These are phyloP conservation scores for Murraya koenigii DNA, from an alignment of 345 rosid species.

Conservation along the genomic window DNA sequence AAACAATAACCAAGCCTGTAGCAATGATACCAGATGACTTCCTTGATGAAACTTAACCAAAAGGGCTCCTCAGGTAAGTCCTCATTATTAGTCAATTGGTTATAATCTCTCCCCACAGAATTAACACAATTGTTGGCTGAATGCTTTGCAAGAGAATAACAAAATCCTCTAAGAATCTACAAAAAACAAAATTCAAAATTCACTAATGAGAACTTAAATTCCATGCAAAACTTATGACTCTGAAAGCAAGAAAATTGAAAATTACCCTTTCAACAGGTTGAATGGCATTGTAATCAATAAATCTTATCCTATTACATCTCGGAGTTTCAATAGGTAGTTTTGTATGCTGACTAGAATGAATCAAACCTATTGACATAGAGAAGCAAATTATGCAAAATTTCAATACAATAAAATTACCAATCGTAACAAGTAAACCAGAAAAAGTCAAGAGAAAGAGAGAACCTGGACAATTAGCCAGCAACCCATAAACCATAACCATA, in stretches of 20 bases:
- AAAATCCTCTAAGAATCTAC: conserved; percentile 18
- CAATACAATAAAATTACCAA: background rate
- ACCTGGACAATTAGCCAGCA: conserved; percentile 31
- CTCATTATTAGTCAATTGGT: conserved; percentile 25
- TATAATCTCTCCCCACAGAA: conserved; percentile 22
- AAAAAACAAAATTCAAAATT: conserved; percentile 7
- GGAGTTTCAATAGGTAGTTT: conserved; percentile 11
- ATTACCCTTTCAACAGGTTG: conserved; percentile 15
- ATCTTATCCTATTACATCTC: conserved; percentile 17
- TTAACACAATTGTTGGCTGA: conserved; percentile 4
- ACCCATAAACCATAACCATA: conserved; percentile 18
- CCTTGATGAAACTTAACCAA: conserved; percentile 41
- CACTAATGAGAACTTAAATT: background rate
- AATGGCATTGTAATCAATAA: background rate
- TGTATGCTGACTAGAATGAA: conserved; percentile 9
- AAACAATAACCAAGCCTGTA: background rate
- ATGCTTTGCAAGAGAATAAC: conserved; percentile 3
- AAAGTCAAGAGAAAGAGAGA: background rate
- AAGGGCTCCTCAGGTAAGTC: conserved; percentile 41
- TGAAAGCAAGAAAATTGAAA: background rate
- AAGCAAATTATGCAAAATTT: background rate
- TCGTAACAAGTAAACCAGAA: background rate
- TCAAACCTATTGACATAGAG: conserved; percentile 21
- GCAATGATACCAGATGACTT: conserved; percentile 42
- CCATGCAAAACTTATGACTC: too few species aligned